Percentiles rank a stretch among this genome's conserved stretches.
These are phyloP conservation scores for Sclerotinia subarctica DNA, from an alignment of 2,329 filamentous ascomycete genomes.

Conservation along the genomic window DNA sequence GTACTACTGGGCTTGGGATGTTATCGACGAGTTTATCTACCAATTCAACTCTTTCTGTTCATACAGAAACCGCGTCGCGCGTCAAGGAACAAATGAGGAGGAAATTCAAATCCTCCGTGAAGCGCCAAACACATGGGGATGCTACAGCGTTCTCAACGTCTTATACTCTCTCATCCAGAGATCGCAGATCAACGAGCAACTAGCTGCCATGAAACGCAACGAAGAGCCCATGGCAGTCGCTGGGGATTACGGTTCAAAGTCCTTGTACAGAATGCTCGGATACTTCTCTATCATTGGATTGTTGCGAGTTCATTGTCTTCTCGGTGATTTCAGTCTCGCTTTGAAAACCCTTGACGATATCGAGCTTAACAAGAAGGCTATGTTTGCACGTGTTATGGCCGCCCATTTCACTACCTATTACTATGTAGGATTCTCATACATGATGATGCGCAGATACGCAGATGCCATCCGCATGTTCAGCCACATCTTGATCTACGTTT, in stretches of 20 bases:
- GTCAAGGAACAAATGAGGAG: conserved; percentile 80
- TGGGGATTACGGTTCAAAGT: conserved; percentile 91
- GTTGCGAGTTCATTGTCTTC: conserved; percentile 89
- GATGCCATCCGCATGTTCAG: conserved; percentile 99
- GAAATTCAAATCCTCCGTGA: conserved; percentile 88
- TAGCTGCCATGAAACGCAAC: conserved; percentile 88
- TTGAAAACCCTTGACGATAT: conserved; percentile 99
- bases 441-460: conserved; percentile 99
- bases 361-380: conserved; percentile 99
- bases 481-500: conserved; percentile 99
- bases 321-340: conserved; percentile 96
- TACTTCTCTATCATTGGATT: conserved; percentile 99
- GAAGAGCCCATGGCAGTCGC: conserved; percentile 86
- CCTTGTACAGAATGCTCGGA: conserved; percentile 95
- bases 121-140: conserved; percentile 98
- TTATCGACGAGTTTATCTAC: conserved; percentile 99
- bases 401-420: conserved; percentile 99
- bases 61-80: conserved; percentile 88
- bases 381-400: conserved; percentile 99
- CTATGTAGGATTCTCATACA: conserved; percentile 99
- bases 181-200: conserved; percentile 96
- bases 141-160: conserved; percentile 98
- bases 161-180: conserved; percentile 98
- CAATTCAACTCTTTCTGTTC: conserved; percentile 99
- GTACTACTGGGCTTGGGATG: conserved; percentile 99